Evolutionary conservation across 148 eudicot genomes (phyloP), one percentile per base, ranked within the genome.

Genomic region (Cornus controversa): DNA sequence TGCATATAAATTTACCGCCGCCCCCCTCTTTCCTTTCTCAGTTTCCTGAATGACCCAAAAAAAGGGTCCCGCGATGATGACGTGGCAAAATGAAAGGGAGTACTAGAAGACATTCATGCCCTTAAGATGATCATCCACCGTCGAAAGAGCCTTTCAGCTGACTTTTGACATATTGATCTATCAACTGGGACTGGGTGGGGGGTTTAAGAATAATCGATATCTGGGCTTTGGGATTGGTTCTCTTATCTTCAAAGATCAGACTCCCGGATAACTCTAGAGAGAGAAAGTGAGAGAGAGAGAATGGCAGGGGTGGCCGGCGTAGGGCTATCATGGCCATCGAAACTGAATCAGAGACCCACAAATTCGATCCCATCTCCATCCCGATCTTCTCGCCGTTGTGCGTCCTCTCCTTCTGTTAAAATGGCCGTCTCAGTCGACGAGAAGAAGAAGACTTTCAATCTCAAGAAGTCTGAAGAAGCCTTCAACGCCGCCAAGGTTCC

Each of bases 391-490:
- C 63, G 72, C 25, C 86, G 80, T 34, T 57, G 34, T 8, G 65
- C 11, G 67, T 64, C 60, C 18, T 71, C 80, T 45, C 66, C 87
- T 68, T 79, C 79, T 28, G 82, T 92, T 5, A 86, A 79, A 77
- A 92, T 94, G 97, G 82, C 89, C 58, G 79, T 87, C 80, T 86
- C 94, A 9, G 31, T 89, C 26, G 93, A 89, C 76, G 88, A 89
- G 78, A 89, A 87, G 82, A 87, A 88, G 78, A 91, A 91, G 63
- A 79, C 90, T 78, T 95, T 77, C 78, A 84, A 97, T 70, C 87
- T 95, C 72, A 77, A 88, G 76, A 95, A 95, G 70, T 95, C 99
- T 15, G 89, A 91, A 86, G 92, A 95, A 73, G 99, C 99, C 25
- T 95, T 95, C 84, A 82, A 54, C 69, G 78, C 73, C 75, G 98